Evolutionary conservation across 1,284 basidiomycete genomes (phyloP).

Genomic region (Marasmius fiardii): DNA sequence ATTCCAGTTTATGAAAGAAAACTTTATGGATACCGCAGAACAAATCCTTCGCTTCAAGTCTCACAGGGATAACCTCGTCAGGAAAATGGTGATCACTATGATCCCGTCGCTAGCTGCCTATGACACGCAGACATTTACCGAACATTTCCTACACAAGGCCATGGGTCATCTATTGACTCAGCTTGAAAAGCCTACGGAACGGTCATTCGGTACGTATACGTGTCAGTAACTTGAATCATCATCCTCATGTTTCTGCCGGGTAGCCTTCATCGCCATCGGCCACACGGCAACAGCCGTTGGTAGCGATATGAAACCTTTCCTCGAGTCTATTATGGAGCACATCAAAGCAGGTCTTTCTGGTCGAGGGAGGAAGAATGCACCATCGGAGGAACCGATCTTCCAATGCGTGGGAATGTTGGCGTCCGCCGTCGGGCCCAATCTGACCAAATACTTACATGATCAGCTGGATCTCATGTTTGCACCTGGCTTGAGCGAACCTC

Average conservation of each 20-base stretch:
- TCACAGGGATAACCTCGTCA: slow-evolving; percentile 84
- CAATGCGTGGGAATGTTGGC: slow-evolving; percentile 98
- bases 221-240: background rate
- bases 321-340: slow-evolving; percentile 88
- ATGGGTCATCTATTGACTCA: slow-evolving; percentile 90
- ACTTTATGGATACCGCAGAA: slow-evolving; percentile 87
- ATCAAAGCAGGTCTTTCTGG: slow-evolving; percentile 72
- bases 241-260: slow-evolving; percentile 11
- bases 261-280: slow-evolving; percentile 95
- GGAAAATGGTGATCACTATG: slow-evolving; percentile 91
- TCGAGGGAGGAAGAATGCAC: slow-evolving; percentile 78
- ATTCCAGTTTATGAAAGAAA: slow-evolving; percentile 87
- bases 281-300: slow-evolving; percentile 91
- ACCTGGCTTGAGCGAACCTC: slow-evolving; percentile 88
- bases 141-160: slow-evolving; percentile 85
- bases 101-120: slow-evolving; percentile 95
- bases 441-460: slow-evolving; percentile 95
- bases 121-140: slow-evolving; percentile 87
- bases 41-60: slow-evolving; percentile 87
- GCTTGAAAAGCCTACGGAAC: slow-evolving; percentile 86
- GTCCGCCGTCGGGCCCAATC: slow-evolving; percentile 91
- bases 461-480: slow-evolving; percentile 97
- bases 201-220: slow-evolving; percentile 69
- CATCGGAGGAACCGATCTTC: slow-evolving; percentile 94
- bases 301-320: slow-evolving; percentile 94